Conservation (phyloP, 768 basidiomycete species). For the Trametes villosa region DNA sequence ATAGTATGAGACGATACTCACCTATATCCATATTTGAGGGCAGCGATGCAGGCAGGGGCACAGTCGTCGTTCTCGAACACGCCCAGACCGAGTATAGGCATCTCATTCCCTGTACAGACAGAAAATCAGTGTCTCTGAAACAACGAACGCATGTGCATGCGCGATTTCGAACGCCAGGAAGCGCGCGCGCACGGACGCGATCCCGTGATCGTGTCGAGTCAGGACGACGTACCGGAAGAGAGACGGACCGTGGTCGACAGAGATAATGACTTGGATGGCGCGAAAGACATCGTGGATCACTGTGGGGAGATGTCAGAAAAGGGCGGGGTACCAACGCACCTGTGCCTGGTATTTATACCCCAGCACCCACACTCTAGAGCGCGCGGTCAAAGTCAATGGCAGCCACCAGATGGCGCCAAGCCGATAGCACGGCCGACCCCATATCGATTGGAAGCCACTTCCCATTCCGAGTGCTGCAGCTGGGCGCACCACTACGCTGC, state of each 20-base stretch:
- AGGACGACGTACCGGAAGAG: constrained; percentile 39
- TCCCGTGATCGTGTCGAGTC: constrained; percentile 35
- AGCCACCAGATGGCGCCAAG: background rate
- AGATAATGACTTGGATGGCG: constrained; percentile 21
- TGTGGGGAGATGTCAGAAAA: background rate
- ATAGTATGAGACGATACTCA: constrained; percentile 22
- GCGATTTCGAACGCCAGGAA: background rate
- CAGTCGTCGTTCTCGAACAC: constrained; percentile 71
- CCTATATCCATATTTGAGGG: constrained; percentile 67
- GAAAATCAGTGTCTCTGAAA: constrained; percentile 41
- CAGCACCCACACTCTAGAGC: background rate
- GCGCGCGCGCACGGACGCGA: constrained; percentile 38
- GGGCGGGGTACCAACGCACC: background rate
- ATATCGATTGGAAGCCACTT: too few relatives aligned
- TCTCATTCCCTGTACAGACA: constrained; percentile 52
- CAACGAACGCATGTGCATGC: background rate
- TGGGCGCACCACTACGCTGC: too few relatives aligned
- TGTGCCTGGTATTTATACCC: background rate
- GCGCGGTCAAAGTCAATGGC: too few relatives aligned
- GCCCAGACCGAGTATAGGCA: constrained; percentile 72
- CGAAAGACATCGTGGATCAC: background rate
- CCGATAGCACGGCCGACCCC: background rate
- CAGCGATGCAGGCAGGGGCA: constrained; percentile 56
- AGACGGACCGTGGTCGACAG: constrained; percentile 38
- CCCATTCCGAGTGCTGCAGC: too few relatives aligned